Evolutionary conservation across 192 early-diverging fungal genomes (phyloP), one percentile per base, ranked within the genome.

Genomic region (Tieghemiomyces parasiticus): DNA sequence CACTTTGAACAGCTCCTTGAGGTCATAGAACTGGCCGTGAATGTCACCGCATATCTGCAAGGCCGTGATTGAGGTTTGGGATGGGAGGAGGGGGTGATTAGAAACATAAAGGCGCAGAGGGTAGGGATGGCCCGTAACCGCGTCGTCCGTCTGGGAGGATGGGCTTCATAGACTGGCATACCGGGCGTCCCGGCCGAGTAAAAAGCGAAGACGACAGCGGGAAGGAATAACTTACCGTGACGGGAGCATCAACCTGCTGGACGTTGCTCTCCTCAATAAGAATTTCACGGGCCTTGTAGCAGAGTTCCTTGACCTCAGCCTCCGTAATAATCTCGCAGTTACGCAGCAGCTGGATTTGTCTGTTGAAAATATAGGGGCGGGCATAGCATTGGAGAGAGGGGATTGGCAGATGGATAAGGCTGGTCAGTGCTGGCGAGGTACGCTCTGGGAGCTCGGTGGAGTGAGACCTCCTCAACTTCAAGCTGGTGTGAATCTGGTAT

Each of bases 11-110:
- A 97, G 82, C 66, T 97, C 88, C 71, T 87, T 90, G 32, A 97
- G 72, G 71, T 97, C 94, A 72, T 92, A 86, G 68, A 97, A 97
- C 66, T 97, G 94, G 42, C 94, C 94, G 71, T 97, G 94, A 65
- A 97, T 97, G 65, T 97, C 94, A 53, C 94, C 94, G 61, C 87
- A 90, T 47, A 90, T 85, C 78, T 81, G 59, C 19, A 35, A 31
- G 35, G 38, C 8, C 38, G 16, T 16, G 38, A 16, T 10, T 10
- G 16, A 42, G 38, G 38, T n/a, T n/a, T n/a, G 38, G 16, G 38
- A 42, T 6, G 38, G 38, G 38, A 42, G 38, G 38, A 46, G 30
- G 53, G 30, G 45, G 3, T 13, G 9, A n/a, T 19, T 0, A 25
- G 16, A 66, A 32, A 65, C 6, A 55, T 13, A 31, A 14, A 33